These are phyloP conservation scores for Austropuccinia psidii DNA, from an alignment of 1,284 basidiomycete species.

Conservation along the genomic window DNA sequence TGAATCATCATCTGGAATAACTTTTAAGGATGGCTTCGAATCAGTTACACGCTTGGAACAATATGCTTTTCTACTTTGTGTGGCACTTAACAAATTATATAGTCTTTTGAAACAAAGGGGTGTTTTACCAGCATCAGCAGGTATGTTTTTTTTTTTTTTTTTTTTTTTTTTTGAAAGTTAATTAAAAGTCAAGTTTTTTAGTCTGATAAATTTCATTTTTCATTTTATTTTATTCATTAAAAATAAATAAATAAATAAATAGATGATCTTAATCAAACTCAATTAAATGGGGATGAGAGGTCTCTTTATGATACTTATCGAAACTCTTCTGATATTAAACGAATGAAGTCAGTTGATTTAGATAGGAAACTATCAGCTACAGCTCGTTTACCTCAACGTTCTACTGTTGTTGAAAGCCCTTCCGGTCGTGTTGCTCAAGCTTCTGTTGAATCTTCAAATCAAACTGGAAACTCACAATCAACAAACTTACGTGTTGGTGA, in stretches of 20 bases:
- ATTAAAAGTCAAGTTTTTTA: conserved; percentile 5
- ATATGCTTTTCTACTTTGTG: conserved; percentile 93
- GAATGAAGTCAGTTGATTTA: conserved; percentile 81
- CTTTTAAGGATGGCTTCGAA: conserved; percentile 63
- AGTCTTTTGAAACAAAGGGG: conserved; percentile 84
- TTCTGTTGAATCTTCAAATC: conserved; percentile 49
- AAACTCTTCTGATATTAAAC: conserved; percentile 81
- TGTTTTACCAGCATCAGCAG: conserved; percentile 69
- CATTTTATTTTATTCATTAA: background rate
- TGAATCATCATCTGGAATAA: background rate
- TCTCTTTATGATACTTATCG: conserved; percentile 57
- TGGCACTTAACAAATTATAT: conserved; percentile 84
- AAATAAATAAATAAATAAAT: too few relatives aligned
- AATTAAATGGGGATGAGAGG: conserved; percentile 37
- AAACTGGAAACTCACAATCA: conserved; percentile 32
- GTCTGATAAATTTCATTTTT: background rate
- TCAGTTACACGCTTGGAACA: conserved; percentile 90
- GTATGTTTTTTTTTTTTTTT: conserved; percentile 51
- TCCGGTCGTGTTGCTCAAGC: conserved; percentile 74
- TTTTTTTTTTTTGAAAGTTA: conserved; percentile 35
- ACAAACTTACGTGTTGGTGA: conserved; percentile 40
- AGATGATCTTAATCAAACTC: conserved; percentile 36
- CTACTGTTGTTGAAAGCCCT: conserved; percentile 93
- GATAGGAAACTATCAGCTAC: conserved; percentile 92
- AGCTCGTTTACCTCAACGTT: conserved; percentile 81